Base-by-base conservation (phyloP, 2,329 filamentous ascomycete genomes). In the Aureobasidium sp. region DNA sequence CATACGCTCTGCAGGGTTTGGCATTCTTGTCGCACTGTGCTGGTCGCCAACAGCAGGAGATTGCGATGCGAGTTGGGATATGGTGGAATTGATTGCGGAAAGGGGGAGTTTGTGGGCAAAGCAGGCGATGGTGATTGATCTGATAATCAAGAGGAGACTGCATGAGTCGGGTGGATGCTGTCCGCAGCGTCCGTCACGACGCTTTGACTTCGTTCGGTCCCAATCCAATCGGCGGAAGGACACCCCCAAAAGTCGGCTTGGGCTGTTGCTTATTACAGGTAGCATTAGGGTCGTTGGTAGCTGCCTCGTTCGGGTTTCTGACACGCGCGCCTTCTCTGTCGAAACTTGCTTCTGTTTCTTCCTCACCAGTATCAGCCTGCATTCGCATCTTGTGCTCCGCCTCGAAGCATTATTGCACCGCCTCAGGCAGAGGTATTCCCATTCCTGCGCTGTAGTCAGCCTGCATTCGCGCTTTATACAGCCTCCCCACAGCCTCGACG, bases 401-500 rank as follows among this genome's bases (percentile, higher is more conserved):
- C 55, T 17, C 21, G 25, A 21, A 10, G 29, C 13, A 29, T 37
- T n/a, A 23, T 35, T 37, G 40, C 55, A 47, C 42, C 55, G 43
- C 55, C 55, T 58, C 55, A 58, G 55, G 55, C 55, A 47, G 31
- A 31, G 25, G 23, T 11, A 8, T 46, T 31, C 27, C 27, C 43
- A 8, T 47, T 37, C 43, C 37, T 49, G 42, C 38, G 38, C 38
- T 46, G 23, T 33, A 43, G 29, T 31, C 53, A n/a, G 38, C 53
- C 25, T 40, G 53, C 53, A 57, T 57, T 23, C 21, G 43, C 42
- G 29, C 42, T 21, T 21, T 45, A 58, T 58, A 58, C 55, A 58
- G 55, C 55, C 55, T 58, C 55, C 33, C 43, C 55, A 58, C 55
- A 58, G 55, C 55, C 55, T 23, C 55, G 43, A 58, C 55, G 43